Conservation (phyloP, 1,284 basidiomycete species). For the Apiotrichum sp. region DNA sequence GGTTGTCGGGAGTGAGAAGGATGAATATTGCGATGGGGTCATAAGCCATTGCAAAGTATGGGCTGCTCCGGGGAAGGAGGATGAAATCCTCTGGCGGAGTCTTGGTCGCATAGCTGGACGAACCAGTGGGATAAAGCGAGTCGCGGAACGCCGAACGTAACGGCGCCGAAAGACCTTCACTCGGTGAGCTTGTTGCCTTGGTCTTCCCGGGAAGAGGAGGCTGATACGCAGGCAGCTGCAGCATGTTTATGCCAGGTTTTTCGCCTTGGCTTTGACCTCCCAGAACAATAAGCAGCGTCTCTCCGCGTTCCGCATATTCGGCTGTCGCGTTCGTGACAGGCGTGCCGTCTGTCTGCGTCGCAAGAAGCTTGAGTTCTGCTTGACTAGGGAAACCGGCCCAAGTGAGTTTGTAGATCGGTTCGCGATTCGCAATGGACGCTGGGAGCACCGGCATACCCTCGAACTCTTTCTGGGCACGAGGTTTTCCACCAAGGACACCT, state of each 20-base stretch:
- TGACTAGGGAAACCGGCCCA: conserved; percentile 70
- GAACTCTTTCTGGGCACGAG: conserved; percentile 16
- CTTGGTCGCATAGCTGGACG: conserved; percentile 58
- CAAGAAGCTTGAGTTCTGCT: conserved; percentile 30
- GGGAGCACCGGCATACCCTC: conserved; percentile 20
- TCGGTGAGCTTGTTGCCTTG: conserved; percentile 13
- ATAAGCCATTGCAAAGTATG: conserved; percentile 63
- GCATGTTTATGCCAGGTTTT: conserved; percentile 60
- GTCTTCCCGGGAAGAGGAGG: conserved; percentile 45
- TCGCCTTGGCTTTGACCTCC: conserved; percentile 63
- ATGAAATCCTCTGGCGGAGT: conserved; percentile 71
- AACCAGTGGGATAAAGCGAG: conserved; percentile 56
- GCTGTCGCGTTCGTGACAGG: conserved; percentile 38
- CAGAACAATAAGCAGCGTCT: conserved; percentile 67
- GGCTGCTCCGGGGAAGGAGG: conserved; percentile 63
- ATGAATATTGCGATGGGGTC: conserved; percentile 64
- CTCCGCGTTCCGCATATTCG: conserved; percentile 52
- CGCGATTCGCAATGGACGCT: conserved; percentile 47
- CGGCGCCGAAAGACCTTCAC: conserved; percentile 51
- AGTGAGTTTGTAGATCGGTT: conserved; percentile 81
- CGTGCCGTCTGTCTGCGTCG: conserved; percentile 27
- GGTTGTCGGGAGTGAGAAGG: conserved; percentile 41
- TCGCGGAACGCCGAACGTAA: conserved; percentile 61
- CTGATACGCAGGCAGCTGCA: conserved; percentile 67
- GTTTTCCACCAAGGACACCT: conserved; percentile 45